Percentiles rank a stretch among this genome's conserved stretches.
phyloP scores from a whole-genome alignment of 345 rosid species.

The Hibiscus trionum region DNA sequence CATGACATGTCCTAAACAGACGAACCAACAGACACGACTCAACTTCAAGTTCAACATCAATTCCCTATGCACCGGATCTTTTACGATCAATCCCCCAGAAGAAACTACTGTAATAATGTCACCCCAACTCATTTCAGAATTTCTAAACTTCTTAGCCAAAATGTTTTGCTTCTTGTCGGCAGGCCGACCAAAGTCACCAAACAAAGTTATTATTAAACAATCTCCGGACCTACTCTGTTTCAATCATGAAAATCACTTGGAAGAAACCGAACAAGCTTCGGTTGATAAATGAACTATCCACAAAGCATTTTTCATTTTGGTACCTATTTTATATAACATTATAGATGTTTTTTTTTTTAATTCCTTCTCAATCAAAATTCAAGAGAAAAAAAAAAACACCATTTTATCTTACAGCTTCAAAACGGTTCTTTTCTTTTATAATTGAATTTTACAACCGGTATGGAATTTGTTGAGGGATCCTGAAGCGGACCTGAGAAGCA shows the following conservation, averaged over 20 bases:
- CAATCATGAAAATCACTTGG: neutral
- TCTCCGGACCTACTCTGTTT: neutral
- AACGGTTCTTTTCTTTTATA: neutral
- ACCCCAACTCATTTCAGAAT: neutral
- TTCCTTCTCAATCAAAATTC: neutral
- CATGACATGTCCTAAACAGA: too few species aligned
- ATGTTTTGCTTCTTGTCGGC: neutral
- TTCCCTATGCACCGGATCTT: too few species aligned
- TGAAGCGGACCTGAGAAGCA: conserved; percentile 87
- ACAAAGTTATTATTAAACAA: neutral
- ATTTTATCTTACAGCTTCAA: neutral
- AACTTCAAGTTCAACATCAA: neutral
- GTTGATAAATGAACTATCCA: neutral
- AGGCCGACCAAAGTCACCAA: neutral
- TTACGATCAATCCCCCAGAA: neutral
- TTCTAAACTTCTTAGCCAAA: too few species aligned
- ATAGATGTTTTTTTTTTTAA: neutral
- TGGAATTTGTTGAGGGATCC: conserved; percentile 57
- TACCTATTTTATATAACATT: neutral
- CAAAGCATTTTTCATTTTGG: neutral
- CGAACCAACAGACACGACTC: neutral
- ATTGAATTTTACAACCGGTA: conserved; percentile 10
- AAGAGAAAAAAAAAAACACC: neutral
- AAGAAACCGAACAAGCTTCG: too few species aligned
- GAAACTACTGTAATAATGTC: neutral